phyloP scores from a whole-genome alignment of 805 yeast species.

The Myxozyma lipomycoides region DNA sequence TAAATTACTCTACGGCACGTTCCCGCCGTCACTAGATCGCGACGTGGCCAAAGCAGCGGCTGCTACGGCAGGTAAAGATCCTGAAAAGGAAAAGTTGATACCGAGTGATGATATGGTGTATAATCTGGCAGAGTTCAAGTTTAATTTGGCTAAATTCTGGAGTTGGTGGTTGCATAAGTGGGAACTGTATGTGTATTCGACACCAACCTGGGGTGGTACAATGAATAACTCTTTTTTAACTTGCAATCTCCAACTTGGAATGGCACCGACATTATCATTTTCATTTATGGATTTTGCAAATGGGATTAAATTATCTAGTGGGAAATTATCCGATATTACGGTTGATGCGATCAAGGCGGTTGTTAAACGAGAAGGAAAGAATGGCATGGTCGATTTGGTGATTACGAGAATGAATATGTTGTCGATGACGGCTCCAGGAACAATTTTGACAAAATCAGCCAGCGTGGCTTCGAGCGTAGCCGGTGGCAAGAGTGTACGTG shows the following conservation, averaged over 20 bases:
- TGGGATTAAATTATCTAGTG: slow-evolving; percentile 17
- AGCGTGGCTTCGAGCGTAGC: background rate
- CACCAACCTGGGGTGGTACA: slow-evolving; percentile 23
- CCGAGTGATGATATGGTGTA: background rate
- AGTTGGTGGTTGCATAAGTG: slow-evolving; percentile 29
- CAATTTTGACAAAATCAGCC: slow-evolving; percentile 6
- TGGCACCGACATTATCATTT: slow-evolving; percentile 22
- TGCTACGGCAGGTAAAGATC: background rate
- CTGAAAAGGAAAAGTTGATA: background rate
- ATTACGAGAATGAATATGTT: slow-evolving; percentile 19
- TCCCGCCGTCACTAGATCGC: slow-evolving; percentile 15
- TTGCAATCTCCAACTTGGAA: slow-evolving; percentile 15
- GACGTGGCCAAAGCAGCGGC: slow-evolving; percentile 8
- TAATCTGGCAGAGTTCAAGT: slow-evolving; percentile 9
- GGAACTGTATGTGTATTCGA: slow-evolving; percentile 19
- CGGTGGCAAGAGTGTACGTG: slow-evolving; percentile 7
- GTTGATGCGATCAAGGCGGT: slow-evolving; percentile 21
- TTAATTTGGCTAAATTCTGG: slow-evolving; percentile 23
- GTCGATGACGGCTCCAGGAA: slow-evolving; percentile 22
- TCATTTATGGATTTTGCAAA: slow-evolving; percentile 27
- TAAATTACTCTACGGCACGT: slow-evolving; percentile 18
- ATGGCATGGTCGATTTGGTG: slow-evolving; percentile 25
- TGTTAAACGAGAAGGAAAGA: slow-evolving; percentile 21
- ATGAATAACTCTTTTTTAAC: slow-evolving; percentile 19
- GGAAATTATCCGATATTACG: slow-evolving; percentile 19